phyloP scores from a whole-genome alignment of 2,329 filamentous ascomycete genomes.

The Ascochyta koolunga region DNA sequence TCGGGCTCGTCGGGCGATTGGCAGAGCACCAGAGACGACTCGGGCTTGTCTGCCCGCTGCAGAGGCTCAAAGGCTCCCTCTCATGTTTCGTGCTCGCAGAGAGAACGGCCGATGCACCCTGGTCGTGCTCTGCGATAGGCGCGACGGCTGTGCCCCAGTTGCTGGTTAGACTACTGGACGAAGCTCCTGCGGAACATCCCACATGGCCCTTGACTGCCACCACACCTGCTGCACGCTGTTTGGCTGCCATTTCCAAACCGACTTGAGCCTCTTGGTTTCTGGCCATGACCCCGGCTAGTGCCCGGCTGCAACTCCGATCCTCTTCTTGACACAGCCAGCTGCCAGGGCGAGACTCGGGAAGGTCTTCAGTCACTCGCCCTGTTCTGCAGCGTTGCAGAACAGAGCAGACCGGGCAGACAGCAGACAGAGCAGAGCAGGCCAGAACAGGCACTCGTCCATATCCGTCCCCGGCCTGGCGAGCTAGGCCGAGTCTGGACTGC shows the following conservation, averaged over 20 bases:
- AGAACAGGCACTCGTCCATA: not conserved
- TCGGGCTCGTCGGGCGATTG: slow-evolving; percentile 2
- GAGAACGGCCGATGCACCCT: not conserved
- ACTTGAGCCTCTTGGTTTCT: not conserved
- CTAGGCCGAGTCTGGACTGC: slow-evolving; percentile 7
- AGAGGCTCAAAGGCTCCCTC: not conserved
- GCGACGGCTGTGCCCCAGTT: slow-evolving; percentile 1
- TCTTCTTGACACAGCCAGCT: not conserved
- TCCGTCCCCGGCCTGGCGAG: not conserved
- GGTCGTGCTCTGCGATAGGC: slow-evolving; percentile 1
- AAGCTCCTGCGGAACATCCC: slow-evolving; percentile 2
- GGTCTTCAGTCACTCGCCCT: not conserved
- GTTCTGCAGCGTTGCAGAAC: not conserved
- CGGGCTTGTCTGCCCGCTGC: slow-evolving; percentile 5
- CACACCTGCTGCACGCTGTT: not conserved
- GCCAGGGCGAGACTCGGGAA: not conserved
- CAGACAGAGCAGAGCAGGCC: no score
- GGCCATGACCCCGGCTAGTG: slow-evolving; percentile 2
- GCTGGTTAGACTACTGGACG: not conserved
- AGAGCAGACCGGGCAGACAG: no score
- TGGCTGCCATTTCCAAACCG: not conserved
- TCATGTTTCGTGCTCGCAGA: not conserved
- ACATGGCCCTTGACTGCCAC: slow-evolving; percentile 1
- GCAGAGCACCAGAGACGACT: slow-evolving; percentile 6
- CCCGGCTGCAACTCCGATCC: slow-evolving; percentile 3